Percentiles rank a stretch among this genome's conserved stretches.
Evolutionary conservation across 345 rosid genomes (phyloP).

Genomic region (Noccaea caerulescens): DNA sequence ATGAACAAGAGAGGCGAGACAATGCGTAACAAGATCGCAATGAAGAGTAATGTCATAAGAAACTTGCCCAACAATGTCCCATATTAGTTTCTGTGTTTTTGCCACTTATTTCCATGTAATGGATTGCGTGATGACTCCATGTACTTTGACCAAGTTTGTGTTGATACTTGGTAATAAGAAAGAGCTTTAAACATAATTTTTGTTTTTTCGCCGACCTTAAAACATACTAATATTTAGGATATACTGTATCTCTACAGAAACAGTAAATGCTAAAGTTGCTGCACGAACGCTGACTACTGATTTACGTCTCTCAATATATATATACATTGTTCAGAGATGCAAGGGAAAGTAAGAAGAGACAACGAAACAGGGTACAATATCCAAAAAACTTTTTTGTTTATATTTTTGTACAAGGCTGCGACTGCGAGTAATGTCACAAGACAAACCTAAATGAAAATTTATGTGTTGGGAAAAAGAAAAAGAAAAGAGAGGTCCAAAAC

Average conservation of each 20-base stretch:
- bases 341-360: not conserved
- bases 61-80: constrained; percentile 88
- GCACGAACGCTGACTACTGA: constrained; percentile 17
- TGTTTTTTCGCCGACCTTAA: no score
- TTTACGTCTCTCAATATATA: constrained; percentile 12
- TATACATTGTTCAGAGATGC: constrained; percentile 14
- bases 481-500: constrained; percentile 31
- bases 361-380: constrained; percentile 10
- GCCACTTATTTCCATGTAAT: not conserved
- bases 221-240: not conserved
- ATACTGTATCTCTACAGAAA: not conserved
- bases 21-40: constrained; percentile 72
- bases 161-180: constrained; percentile 21
- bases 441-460: constrained; percentile 37
- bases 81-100: constrained; percentile 44
- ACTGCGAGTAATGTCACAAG: constrained; percentile 37
- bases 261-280: not conserved
- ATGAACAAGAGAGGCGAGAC: constrained; percentile 73
- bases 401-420: constrained; percentile 43
- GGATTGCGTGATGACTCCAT: not conserved
- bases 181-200: not conserved
- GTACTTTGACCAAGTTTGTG: constrained; percentile 25
- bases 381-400: constrained; percentile 28
- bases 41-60: constrained; percentile 81
- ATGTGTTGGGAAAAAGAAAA: constrained; percentile 2